Conservation (phyloP, 768 basidiomycete species). For the Lentinula detonsa region DNA sequence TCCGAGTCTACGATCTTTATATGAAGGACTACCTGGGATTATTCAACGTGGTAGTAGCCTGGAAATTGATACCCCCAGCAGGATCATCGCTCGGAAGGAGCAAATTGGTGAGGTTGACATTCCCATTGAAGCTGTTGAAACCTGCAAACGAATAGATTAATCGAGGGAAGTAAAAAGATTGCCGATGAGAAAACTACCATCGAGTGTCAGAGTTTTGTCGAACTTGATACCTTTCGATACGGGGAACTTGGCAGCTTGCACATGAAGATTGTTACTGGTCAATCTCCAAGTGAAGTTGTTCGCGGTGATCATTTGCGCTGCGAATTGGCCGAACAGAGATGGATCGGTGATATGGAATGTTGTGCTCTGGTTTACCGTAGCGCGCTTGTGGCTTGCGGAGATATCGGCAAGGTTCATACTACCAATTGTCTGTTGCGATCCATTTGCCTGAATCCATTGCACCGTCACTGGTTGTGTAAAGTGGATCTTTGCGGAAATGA, state of each 20-base stretch:
- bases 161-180: neutral
- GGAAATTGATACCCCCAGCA: constrained; percentile 61
- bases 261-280: constrained; percentile 46
- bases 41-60: constrained; percentile 45
- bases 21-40: constrained; percentile 47
- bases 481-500: constrained; percentile 54
- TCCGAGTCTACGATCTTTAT: neutral
- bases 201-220: constrained; percentile 51
- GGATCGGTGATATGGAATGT: constrained; percentile 52
- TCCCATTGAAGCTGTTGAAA: constrained; percentile 55
- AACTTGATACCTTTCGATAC: constrained; percentile 61
- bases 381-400: constrained; percentile 47
- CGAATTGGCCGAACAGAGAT: constrained; percentile 56
- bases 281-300: constrained; percentile 66
- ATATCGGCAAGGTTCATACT: constrained; percentile 43
- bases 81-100: constrained; percentile 64
- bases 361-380: constrained; percentile 54
- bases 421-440: constrained; percentile 46
- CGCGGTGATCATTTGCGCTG: constrained; percentile 57
- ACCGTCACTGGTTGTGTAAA: constrained; percentile 56
- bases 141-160: constrained; percentile 25
- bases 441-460: constrained; percentile 47
- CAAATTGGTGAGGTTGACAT: constrained; percentile 50
- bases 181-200: constrained; percentile 30
- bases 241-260: constrained; percentile 65